Conservation (phyloP, 192 early-diverging fungal species). For the Mortierella alpina region DNA sequence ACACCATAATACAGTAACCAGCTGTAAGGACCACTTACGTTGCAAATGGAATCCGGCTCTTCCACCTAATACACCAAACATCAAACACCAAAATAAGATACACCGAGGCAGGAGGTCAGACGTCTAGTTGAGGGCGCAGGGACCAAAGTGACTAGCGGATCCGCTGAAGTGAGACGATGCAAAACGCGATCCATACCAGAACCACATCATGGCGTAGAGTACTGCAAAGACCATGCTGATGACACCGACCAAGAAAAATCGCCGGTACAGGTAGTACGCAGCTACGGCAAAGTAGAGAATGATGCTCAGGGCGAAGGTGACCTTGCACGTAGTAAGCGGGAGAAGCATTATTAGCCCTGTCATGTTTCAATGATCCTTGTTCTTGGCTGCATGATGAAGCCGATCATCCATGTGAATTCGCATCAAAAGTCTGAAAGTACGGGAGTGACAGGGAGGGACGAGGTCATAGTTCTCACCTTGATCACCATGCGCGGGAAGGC, state of each 20-base stretch:
- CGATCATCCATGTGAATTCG: too few species aligned
- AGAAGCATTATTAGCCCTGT: not conserved
- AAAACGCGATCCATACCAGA: not conserved
- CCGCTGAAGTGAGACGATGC: not conserved
- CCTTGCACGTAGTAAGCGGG: not conserved
- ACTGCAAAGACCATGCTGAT: conserved; percentile 66
- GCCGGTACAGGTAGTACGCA: conserved; percentile 64
- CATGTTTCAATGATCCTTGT: too few species aligned
- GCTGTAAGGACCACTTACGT: conserved; percentile 2
- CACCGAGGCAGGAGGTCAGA: too few species aligned
- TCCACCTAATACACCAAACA: conserved; percentile 9
- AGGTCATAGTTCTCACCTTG: conserved; percentile 18
- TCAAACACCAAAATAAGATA: too few species aligned
- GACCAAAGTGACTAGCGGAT: too few species aligned
- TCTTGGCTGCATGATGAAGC: too few species aligned
- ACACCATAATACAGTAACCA: too few species aligned
- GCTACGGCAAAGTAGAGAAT: conserved; percentile 64
- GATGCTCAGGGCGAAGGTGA: conserved; percentile 67
- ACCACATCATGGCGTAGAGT: conserved; percentile 70
- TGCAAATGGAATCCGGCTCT: conserved; percentile 44
- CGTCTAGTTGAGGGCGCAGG: too few species aligned
- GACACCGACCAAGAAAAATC: conserved; percentile 63
- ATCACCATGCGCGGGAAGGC: conserved; percentile 48
- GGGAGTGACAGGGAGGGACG: not conserved
- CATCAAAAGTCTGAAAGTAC: not conserved